Evolutionary conservation across 257 asterid species (phyloP), one percentile per base, ranked within the genome.

Genomic region (Sherardia arvensis): DNA sequence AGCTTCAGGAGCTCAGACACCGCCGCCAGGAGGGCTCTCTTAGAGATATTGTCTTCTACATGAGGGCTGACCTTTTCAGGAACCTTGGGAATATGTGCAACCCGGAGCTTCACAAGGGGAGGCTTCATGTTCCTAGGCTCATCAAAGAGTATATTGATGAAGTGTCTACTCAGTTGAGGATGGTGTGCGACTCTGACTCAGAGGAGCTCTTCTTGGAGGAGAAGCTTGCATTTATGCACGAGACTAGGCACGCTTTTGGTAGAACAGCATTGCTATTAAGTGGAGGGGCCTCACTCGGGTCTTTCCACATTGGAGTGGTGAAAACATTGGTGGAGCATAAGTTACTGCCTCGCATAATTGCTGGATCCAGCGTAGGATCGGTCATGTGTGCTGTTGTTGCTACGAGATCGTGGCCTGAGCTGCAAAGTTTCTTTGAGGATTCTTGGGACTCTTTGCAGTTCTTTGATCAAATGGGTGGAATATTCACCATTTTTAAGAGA

Each of bases 321-420:
- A 87, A 87, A 65, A 90, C 99, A 20, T 61, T 93, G 73, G 96
- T 93, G 0, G 99, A 90, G 28, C 96, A 93, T 64, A 87, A 85
- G 80, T 90, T 93, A 26, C 57, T 93, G 78, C 99, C 99, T 0
- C 83, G 97, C 71, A 93, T 93, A 64, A 85, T 89, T 33, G 95
- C 99, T 2, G 99, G 99, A 12, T 89, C 99, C 3, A 93, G 99
- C 65, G 97, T 87, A 47, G 97, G 99, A 32, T 89, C 97, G 0
- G 82, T 93, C 56, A 93, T 93, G 91, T 90, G 96, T 59, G 78
- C 96, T 3, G 77, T 93, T 15, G 90, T 87, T 54, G 97, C 96
- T 1, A 89, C 99, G 8, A 78, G 90, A 59, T 93, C 99, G 1
- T 93, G 99, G 97, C 97, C 99, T 6, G 96, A 93, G 80, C 84